Base-by-base conservation (phyloP, 2,329 filamentous ascomycete genomes). In the Tolypocladium sp. region DNA sequence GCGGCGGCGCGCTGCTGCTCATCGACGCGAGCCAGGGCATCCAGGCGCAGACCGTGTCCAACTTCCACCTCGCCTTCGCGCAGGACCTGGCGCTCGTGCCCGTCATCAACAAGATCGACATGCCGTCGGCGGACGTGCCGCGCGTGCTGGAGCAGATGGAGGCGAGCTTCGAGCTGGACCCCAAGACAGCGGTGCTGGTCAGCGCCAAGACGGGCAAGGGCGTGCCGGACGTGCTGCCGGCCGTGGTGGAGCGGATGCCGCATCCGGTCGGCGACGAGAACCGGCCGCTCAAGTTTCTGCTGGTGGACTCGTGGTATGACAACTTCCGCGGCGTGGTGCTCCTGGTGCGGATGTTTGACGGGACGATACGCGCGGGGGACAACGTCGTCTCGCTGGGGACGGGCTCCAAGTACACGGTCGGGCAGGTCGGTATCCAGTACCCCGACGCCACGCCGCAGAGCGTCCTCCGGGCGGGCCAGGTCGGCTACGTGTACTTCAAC, bases 261-360 rank as follows among this genome's bases (percentile, higher is more conserved):
- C 83, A 86, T 46, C 94, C 94, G 0, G 74, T 83, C 0, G 94
- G 94, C 5, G 86, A 94, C 66, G 76, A 81, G 57, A 80, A 75
- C 20, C 89, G 87, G 66, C 91, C 92, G 1, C 74, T 97, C 59
- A 87, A 90, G 60, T 82, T 97, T 75, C 79, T 99, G 55, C 84
- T 99, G 17, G 92, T 99, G 35, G 94, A 99, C 74, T 97, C 92
- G 27, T 99, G 94, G 94, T 99, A 99, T 71, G 92, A 96, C 69
- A 92, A 88, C 61, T 99, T 97, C 74, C 89, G 92, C 64, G 94
- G 94, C 15, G 94, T 99, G 41, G 89, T 97, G 57, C 81, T 97
- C 57, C 81, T 99, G 8, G 92, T 99, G 15, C 82, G 94, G 13
- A 80, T 99, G 22, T 99, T 99, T 67, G 92, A 97, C 64, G 94